phyloP scores from a whole-genome alignment of 768 basidiomycete species.

The Plicaturopsis crispa region DNA sequence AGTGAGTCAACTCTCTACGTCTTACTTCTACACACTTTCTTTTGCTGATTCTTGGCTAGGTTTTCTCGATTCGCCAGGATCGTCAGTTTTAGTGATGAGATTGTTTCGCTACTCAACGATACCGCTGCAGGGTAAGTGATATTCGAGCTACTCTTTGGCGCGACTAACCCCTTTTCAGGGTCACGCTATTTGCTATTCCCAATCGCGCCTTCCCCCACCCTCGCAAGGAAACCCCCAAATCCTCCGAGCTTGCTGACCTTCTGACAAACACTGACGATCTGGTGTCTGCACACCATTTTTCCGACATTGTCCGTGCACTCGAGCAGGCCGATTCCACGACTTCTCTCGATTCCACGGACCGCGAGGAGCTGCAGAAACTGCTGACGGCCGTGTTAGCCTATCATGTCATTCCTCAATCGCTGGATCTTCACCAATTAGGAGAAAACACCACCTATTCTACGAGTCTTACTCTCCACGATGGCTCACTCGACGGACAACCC shows the following conservation, averaged over 20 bases:
- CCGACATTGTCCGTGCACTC: constrained; percentile 7
- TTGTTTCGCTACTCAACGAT: constrained; percentile 30
- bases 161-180: constrained; percentile 16
- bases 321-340: constrained; percentile 20
- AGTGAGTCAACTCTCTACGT: constrained; percentile 7
- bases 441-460: constrained; percentile 50
- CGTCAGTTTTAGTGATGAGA: constrained; percentile 30
- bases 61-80: constrained; percentile 33
- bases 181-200: constrained; percentile 49
- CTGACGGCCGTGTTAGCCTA: constrained; percentile 48
- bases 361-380: too few species aligned
- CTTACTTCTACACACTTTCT: not conserved
- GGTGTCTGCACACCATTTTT: constrained; percentile 1
- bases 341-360: constrained; percentile 30
- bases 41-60: constrained; percentile 12
- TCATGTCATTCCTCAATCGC: constrained; percentile 41
- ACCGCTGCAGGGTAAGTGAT: constrained; percentile 24
- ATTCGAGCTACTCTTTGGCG: not conserved
- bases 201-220: constrained; percentile 30
- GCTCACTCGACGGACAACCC: constrained; percentile 34
- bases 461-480: constrained; percentile 31
- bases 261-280: constrained; percentile 2
- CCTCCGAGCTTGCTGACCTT: not conserved
- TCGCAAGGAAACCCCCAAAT: constrained; percentile 5
- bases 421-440: constrained; percentile 30